A percentile compares a stretch with the other conserved stretches of the same genome.
These are phyloP conservation scores for Trichoderma gracile DNA, from an alignment of 2,329 filamentous ascomycete species.

Conservation along the genomic window DNA sequence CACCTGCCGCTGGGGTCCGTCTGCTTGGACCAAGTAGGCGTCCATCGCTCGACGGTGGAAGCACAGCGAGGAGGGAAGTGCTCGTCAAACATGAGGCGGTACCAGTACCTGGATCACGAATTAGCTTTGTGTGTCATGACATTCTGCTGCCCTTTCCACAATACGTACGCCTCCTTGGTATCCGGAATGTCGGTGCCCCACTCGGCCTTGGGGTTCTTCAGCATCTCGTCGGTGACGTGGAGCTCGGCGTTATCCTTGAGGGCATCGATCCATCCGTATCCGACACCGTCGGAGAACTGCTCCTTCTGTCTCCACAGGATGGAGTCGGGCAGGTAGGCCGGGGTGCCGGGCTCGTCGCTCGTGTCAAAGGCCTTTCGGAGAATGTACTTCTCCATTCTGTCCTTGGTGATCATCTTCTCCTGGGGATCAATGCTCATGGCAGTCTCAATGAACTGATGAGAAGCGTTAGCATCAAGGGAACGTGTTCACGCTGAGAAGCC, in stretches of 20 bases:
- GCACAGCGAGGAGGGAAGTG: slow-evolving; percentile 93
- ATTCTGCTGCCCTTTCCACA: neutral
- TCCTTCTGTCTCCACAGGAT: slow-evolving; percentile 99
- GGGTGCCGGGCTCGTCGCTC: slow-evolving; percentile 73
- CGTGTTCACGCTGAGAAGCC: neutral
- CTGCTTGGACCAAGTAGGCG: slow-evolving; percentile 95
- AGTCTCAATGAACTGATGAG: slow-evolving; percentile 75
- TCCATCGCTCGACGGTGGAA: slow-evolving; percentile 93
- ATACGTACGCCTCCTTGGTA: slow-evolving; percentile 84
- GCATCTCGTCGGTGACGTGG: slow-evolving; percentile 92
- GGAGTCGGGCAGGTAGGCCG: slow-evolving; percentile 90
- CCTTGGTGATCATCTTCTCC: slow-evolving; percentile 94
- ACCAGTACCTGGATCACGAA: slow-evolving; percentile 72
- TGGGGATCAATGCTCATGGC: slow-evolving; percentile 91
- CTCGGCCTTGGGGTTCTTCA: slow-evolving; percentile 96
- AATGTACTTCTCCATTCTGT: slow-evolving; percentile 95
- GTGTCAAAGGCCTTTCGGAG: slow-evolving; percentile 97
- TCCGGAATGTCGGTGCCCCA: slow-evolving; percentile 94
- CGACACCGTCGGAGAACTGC: slow-evolving; percentile 97
- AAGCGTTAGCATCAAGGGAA: slow-evolving; percentile 1
- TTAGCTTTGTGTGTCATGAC: slow-evolving; percentile 32
- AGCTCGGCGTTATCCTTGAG: slow-evolving; percentile 92
- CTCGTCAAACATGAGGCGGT: slow-evolving; percentile 97
- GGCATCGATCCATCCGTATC: slow-evolving; percentile 98
- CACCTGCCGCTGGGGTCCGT: slow-evolving; percentile 90